Base-by-base conservation (phyloP, 106 monocot genomes). In the Dioscorea alata region DNA sequence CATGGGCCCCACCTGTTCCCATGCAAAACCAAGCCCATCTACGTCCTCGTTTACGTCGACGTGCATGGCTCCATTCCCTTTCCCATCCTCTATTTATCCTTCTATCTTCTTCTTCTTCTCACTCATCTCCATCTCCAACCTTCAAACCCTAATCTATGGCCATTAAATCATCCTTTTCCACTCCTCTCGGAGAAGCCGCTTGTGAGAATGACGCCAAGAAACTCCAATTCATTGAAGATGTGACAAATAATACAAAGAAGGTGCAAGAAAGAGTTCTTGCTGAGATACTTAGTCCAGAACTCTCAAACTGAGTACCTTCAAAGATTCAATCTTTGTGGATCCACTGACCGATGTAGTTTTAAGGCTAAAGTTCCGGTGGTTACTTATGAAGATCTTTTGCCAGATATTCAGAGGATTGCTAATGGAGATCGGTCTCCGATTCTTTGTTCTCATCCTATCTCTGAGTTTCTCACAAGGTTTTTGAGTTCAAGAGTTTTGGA, bases 401-500 rank as follows among this genome's bases (percentile, higher is more conserved):
- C 82, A 16, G 87, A 82, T 31, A 91, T 91, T 57, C 81, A 82
- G 33, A 67, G 91, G 49, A 91, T 91, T 59, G 91, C 91, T 4
- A 79, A 91, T 54, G 91, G 91, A 50, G 91, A 91, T 65, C 75
- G 72, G 25, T 91, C 91, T n/a, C 25, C 81, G 10, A 91, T 91
- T 20, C 79, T 91, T 57, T 86, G 74, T 56, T 50, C 76, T 34
- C 69, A 76, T 35, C 87, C 91, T 56, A 82, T 87, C 48, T 79
- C 91, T 5, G 91, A 91, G 60, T 91, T 91, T 71, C 79, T 91
- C 72, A 91, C 91, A 18, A 91, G 90, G 86, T 90, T 23, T 73
- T 28, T 1, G 28, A 28, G 28, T 28, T 28, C 28, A 28, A 28
- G 28, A 28, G 28, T 1, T 28, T 28, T 28, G 28, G 28, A 1